Evolutionary conservation across 2,329 filamentous ascomycete genomes (phyloP), one percentile per base, ranked within the genome.

Genomic region (Escovopsis sp.): DNA sequence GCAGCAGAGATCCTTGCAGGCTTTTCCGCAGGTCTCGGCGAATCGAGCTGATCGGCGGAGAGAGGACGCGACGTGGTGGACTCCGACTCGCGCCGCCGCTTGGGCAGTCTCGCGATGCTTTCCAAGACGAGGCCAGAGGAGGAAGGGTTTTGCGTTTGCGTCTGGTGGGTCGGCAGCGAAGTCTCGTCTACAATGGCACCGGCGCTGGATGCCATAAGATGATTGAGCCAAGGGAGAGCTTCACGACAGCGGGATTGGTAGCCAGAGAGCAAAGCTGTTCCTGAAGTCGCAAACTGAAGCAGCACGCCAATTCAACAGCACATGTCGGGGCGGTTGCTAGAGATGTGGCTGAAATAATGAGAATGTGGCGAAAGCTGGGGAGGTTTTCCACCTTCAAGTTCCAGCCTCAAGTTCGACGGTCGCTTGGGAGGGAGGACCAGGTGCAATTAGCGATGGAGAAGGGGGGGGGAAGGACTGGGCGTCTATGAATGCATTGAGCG

Each of bases 191-290:
- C 66, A 57, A 72, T 63, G 52, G 65, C 61, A 55, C 64, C 67
- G 53, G 67, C 65, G 55, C 71, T 68, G 50, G 71, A 69, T 58
- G 70, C 68, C 71, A 76, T 76, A 63, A 52, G 40, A 41, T 37
- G 27, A 47, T 39, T 20, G 34, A 36, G 15, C 11, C 2, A 14
- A 13, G 20, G 20, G 15, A 11, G 34, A 36, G 20, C 16, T 32
- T 39, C 14, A 34, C 29, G 39, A 39, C 40, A 37, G 37, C 38
- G 30, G 41, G 40, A 3, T 20, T 20, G 20, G 20, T 20, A 43
- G 37, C 35, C 43, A 37, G 36, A 39, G 11, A 34, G 15, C 32
- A 39, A 34, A 36, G 33, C 24, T 38, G 14, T 33, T 29, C 45
- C 39, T 47, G 38, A 43, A 20, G 39, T 42, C 43, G 40, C 45